Conservation (phyloP, 2,329 filamentous ascomycete genomes). For the Colletotrichum spinosum region DNA sequence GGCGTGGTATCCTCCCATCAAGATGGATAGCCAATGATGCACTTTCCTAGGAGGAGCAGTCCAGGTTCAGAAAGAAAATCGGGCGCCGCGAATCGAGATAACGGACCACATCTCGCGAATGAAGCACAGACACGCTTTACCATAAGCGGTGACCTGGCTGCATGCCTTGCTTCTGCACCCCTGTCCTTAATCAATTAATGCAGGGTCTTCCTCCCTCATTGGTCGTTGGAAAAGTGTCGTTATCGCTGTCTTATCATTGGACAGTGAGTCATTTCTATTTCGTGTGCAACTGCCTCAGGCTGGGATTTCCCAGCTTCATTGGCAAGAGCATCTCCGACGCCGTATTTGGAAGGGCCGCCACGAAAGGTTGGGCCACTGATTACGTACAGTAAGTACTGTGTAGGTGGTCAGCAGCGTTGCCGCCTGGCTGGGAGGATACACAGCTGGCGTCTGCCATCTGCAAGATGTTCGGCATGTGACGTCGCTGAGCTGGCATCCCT, state of each 20-base stretch:
- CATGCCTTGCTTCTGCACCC: constrained; percentile 29
- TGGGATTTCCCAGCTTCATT: background rate
- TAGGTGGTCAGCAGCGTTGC: background rate
- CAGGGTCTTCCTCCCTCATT: constrained; percentile 30
- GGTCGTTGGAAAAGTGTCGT: background rate
- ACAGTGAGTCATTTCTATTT: background rate
- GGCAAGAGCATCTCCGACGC: constrained; percentile 2
- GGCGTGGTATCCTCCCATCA: background rate
- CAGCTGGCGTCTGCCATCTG: constrained; percentile 12
- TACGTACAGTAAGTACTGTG: too few species aligned
- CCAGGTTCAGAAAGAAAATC: constrained; percentile 1
- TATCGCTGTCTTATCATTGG: constrained; percentile 27
- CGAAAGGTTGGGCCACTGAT: too few species aligned
- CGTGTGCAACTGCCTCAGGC: constrained; percentile 28
- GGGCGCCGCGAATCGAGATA: constrained; percentile 30
- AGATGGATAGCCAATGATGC: constrained; percentile 1
- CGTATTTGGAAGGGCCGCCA: background rate
- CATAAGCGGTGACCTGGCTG: constrained; percentile 15
- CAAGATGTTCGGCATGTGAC: constrained; percentile 32
- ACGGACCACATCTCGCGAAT: constrained; percentile 19
- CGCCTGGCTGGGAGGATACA: background rate
- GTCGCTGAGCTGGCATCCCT: constrained; percentile 30
- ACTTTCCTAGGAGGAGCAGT: constrained; percentile 12
- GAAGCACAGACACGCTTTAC: constrained; percentile 30
- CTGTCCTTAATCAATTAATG: constrained; percentile 29